A percentile compares a stretch with the other conserved stretches of the same genome.
These are phyloP conservation scores for Cercospora brassicicola DNA, from an alignment of 2,329 filamentous ascomycete genomes.

Conservation along the genomic window DNA sequence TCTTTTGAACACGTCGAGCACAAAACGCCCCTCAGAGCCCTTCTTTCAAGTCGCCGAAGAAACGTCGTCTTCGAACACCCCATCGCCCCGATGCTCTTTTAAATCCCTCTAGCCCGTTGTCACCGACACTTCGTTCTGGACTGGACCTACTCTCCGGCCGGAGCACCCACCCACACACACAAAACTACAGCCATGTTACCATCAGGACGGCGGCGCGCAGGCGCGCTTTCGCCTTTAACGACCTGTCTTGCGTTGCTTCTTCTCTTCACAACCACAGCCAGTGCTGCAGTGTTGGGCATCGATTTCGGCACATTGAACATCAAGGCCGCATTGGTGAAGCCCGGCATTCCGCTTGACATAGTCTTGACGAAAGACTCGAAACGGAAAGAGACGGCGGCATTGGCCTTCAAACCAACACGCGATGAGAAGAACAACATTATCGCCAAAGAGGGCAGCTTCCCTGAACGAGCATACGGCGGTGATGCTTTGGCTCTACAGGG, in stretches of 20 bases:
- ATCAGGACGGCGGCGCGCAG: constrained; percentile 31
- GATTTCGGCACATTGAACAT: constrained; percentile 96
- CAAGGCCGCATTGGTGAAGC: constrained; percentile 93
- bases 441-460: constrained; percentile 57
- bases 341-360: constrained; percentile 94
- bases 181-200: constrained; percentile 26
- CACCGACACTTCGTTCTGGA: neutral
- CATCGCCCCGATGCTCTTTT: constrained; percentile 2
- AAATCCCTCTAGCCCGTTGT: neutral
- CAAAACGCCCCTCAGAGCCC: neutral
- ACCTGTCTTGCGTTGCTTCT: constrained; percentile 46
- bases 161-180: constrained; percentile 1
- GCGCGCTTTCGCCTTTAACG: constrained; percentile 27
- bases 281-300: constrained; percentile 76
- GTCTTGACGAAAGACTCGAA: constrained; percentile 97
- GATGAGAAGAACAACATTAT: constrained; percentile 58
- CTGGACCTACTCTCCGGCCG: neutral
- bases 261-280: constrained; percentile 58
- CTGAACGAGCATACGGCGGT: constrained; percentile 87
- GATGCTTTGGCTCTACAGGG: constrained; percentile 85
- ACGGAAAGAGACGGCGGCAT: constrained; percentile 86
- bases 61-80: neutral
- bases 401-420: constrained; percentile 87
- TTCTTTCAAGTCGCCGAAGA: neutral
- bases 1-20: constrained; percentile 14